A percentile compares a stretch with the other conserved stretches of the same genome.
Conservation (phyloP, 73 alveolate species). For the Paramecium bursaria region DNA sequence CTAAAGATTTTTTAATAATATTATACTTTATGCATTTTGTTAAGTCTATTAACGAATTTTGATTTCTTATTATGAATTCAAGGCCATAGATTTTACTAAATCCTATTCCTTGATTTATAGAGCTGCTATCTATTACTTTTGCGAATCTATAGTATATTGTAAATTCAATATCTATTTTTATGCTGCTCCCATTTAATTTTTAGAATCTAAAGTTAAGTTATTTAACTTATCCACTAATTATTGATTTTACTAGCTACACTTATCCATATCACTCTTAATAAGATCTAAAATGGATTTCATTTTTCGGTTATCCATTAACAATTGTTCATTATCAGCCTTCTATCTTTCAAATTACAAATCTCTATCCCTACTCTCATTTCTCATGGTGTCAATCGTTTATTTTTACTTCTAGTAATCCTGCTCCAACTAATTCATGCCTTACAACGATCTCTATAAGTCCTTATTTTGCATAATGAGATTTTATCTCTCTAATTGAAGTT, state of each 20-base stretch:
- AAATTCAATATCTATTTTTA: constrained; percentile 1
- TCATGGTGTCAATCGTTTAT: too few relatives aligned
- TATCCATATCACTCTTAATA: not conserved
- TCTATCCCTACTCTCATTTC: too few relatives aligned
- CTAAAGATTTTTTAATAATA: not conserved
- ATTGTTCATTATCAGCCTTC: not conserved
- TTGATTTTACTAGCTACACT: not conserved
- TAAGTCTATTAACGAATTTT: not conserved
- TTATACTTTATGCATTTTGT: not conserved
- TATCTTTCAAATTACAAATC: not conserved
- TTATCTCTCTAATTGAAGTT: too few relatives aligned
- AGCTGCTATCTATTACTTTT: not conserved
- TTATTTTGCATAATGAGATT: too few relatives aligned
- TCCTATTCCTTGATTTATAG: constrained; percentile 18
- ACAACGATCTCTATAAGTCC: too few relatives aligned
- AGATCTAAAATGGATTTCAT: constrained; percentile 13
- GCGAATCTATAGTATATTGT: not conserved
- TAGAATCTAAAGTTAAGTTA: not conserved
- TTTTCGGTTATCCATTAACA: constrained; percentile 33
- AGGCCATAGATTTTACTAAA: not conserved
- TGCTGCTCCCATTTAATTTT: not conserved
- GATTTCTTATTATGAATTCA: not conserved
- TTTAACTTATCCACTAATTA: not conserved
- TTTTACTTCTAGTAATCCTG: too few relatives aligned
- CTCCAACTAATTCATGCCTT: too few relatives aligned